phyloP scores from a whole-genome alignment of 2,329 filamentous ascomycete species.

The Phyllosticta citribraziliensis region DNA sequence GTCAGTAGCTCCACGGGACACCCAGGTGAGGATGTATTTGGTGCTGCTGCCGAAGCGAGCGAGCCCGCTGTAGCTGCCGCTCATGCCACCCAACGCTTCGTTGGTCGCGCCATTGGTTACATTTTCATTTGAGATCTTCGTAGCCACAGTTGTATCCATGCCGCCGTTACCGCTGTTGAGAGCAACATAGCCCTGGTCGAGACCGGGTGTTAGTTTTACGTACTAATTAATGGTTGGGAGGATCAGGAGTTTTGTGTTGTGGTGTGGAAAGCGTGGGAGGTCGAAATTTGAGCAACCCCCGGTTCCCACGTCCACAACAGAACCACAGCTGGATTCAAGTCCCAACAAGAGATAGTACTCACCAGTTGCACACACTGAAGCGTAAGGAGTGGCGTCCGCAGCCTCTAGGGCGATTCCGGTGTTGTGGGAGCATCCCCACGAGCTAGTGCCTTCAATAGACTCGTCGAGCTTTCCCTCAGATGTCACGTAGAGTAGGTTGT shows the following conservation, averaged over 20 bases:
- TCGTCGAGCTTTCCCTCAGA: constrained; percentile 40
- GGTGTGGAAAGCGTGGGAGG: neutral
- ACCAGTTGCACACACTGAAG: constrained; percentile 43
- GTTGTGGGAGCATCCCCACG: constrained; percentile 56
- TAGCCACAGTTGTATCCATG: constrained; percentile 39
- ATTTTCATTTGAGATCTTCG: constrained; percentile 55
- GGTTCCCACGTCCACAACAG: neutral
- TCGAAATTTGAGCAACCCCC: neutral
- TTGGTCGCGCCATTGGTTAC: constrained; percentile 49
- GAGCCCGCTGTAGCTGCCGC: constrained; percentile 51
- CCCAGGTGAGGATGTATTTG: constrained; percentile 53
- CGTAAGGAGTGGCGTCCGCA: constrained; percentile 48
- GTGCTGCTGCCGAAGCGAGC: constrained; percentile 43
- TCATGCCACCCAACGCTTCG: constrained; percentile 53
- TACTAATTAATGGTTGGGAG: neutral
- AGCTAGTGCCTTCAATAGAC: constrained; percentile 44
- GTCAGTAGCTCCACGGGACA: constrained; percentile 49
- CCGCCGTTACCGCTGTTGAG: too few species aligned
- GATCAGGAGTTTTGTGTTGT: neutral
- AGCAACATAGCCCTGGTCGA: too few species aligned
- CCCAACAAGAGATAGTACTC: neutral
- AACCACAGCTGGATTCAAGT: neutral
- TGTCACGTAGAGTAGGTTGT: constrained; percentile 44
- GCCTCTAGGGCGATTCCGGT: constrained; percentile 55
- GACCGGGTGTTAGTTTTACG: neutral